Conservation (phyloP, 352 stramenopile species). For the Globisporangium parvum region DNA sequence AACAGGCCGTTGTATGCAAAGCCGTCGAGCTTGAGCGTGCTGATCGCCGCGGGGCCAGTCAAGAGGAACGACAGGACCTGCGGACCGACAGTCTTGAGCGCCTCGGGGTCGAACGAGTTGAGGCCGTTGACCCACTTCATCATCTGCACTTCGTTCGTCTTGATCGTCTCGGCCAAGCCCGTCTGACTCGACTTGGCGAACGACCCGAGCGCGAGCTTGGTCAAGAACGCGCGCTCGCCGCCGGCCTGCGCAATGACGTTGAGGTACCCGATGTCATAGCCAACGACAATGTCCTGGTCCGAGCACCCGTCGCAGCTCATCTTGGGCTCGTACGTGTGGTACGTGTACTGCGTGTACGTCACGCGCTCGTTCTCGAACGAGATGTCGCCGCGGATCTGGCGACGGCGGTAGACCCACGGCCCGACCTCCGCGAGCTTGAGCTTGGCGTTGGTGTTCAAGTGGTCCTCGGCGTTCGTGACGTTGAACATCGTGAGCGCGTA, state of each 20-base stretch:
- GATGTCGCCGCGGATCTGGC: constrained; percentile 22
- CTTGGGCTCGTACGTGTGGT: constrained; percentile 18
- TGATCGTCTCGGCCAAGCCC: constrained; percentile 1
- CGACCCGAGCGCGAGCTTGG: constrained; percentile 7
- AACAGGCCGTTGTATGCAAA: constrained; percentile 23
- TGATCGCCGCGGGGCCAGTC: background rate
- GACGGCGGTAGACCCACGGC: constrained; percentile 33
- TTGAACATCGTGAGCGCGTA: constrained; percentile 39
- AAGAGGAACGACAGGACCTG: constrained; percentile 11
- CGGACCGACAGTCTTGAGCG: constrained; percentile 7
- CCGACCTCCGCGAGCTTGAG: constrained; percentile 23
- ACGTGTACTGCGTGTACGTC: constrained; percentile 26
- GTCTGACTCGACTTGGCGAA: constrained; percentile 1
- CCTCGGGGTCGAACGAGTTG: constrained; percentile 16
- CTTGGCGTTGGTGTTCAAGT: constrained; percentile 23
- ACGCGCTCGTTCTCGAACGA: constrained; percentile 13
- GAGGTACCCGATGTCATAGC: constrained; percentile 24
- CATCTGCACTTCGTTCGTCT: constrained; percentile 13
- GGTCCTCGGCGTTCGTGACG: constrained; percentile 25
- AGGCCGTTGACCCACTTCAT: constrained; percentile 18
- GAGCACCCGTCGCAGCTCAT: constrained; percentile 15
- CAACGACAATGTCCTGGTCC: constrained; percentile 16
- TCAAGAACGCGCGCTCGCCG: constrained; percentile 21
- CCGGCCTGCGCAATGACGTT: constrained; percentile 21
- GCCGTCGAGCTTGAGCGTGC: constrained; percentile 6